Percentiles rank a stretch among this genome's conserved stretches.
These are phyloP conservation scores for Apium graveolens DNA, from an alignment of 129 eudicot genomes.

Conservation along the genomic window DNA sequence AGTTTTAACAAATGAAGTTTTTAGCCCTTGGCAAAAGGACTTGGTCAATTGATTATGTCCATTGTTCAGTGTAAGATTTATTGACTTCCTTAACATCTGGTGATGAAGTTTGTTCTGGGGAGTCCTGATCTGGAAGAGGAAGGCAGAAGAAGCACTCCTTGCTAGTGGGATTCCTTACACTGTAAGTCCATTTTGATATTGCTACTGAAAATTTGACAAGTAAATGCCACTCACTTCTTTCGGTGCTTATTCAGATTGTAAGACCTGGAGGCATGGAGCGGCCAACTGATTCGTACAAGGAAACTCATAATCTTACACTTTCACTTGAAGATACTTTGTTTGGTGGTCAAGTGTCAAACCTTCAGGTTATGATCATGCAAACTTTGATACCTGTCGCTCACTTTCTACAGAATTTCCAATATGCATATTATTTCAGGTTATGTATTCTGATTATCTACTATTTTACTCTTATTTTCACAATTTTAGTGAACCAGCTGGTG, in stretches of 20 bases:
- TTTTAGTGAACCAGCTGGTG: background rate
- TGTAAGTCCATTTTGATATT: slow-evolving; percentile 45
- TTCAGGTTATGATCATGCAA: slow-evolving; percentile 57
- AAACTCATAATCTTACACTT: slow-evolving; percentile 79
- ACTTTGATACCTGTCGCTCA: background rate
- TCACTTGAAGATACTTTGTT: slow-evolving; percentile 77
- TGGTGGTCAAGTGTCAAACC: slow-evolving; percentile 92
- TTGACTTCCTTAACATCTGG: slow-evolving; percentile 13
- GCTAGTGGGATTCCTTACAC: slow-evolving; percentile 97
- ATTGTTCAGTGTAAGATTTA: slow-evolving; percentile 9
- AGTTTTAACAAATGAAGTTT: background rate
- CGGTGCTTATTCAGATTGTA: slow-evolving; percentile 59
- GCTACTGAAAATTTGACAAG: slow-evolving; percentile 6
- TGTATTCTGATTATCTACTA: background rate
- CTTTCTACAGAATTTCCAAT: background rate
- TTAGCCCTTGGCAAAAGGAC: slow-evolving; percentile 8
- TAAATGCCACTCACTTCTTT: slow-evolving; percentile 5
- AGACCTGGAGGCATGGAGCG: slow-evolving; percentile 99
- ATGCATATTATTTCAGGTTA: background rate
- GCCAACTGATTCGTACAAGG: slow-evolving; percentile 91
- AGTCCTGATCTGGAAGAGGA: slow-evolving; percentile 88
- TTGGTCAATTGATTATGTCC: slow-evolving; percentile 8
- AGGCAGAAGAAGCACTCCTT: slow-evolving; percentile 92
- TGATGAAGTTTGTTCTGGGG: slow-evolving; percentile 87
- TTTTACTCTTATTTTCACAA: background rate